phyloP scores from a whole-genome alignment of 345 rosid species.

The Salix purpurea region DNA sequence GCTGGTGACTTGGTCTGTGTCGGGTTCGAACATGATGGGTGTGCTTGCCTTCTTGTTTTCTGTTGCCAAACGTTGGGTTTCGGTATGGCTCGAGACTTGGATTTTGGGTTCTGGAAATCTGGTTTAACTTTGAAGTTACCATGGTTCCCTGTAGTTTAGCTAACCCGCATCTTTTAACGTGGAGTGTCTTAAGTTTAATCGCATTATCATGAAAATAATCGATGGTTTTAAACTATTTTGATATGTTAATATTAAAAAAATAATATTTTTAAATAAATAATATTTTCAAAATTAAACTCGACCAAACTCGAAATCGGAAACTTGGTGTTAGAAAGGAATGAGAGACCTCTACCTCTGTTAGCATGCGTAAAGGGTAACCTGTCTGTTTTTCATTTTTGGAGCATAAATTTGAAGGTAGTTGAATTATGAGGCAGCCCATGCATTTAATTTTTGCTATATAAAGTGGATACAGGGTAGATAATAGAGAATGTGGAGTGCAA shows the following conservation, averaged over 20 bases:
- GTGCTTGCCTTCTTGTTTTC: conserved; percentile 7
- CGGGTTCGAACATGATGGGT: conserved; percentile 2
- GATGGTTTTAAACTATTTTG: no score
- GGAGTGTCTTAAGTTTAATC: background rate
- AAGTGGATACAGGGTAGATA: background rate
- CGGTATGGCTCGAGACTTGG: background rate
- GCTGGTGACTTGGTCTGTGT: background rate
- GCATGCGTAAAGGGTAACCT: no score
- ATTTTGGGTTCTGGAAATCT: background rate
- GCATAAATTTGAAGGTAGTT: background rate
- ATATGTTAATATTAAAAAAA: no score
- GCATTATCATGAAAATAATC: background rate
- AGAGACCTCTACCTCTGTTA: no score
- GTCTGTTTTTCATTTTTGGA: no score
- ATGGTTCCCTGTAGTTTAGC: background rate
- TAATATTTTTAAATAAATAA: no score
- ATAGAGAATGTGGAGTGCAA: background rate
- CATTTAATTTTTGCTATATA: background rate
- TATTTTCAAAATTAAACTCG: no score
- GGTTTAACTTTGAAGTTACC: background rate
- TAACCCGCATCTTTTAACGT: no score
- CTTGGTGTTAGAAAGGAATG: no score
- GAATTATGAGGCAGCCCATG: background rate
- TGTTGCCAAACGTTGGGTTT: background rate
- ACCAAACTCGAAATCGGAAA: no score